Evolutionary conservation across 2,329 filamentous ascomycete species (phyloP).

Genomic region (Aspergillus japonicus): DNA sequence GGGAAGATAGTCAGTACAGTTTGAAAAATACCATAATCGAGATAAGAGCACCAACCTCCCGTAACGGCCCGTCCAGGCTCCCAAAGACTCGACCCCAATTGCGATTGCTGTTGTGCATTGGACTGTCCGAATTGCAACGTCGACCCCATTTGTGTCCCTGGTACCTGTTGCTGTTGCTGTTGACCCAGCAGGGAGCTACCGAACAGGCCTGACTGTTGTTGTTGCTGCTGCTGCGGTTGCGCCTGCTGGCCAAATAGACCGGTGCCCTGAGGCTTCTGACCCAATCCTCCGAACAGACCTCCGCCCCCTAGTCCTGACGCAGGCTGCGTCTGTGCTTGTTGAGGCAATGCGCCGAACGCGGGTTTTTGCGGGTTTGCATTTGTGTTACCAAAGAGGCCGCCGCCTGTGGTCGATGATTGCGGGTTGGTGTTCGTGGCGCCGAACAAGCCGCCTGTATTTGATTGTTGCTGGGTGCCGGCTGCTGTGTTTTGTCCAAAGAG

Average conservation of each 20-base stretch:
- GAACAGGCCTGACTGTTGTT: conserved; percentile 36
- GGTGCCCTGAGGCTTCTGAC: conserved; percentile 5
- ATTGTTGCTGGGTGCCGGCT: conserved; percentile 28
- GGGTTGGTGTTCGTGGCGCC: conserved; percentile 20
- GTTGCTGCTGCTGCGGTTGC: conserved; percentile 35
- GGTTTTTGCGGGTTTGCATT: conserved; percentile 28
- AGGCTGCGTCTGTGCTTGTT: conserved; percentile 27
- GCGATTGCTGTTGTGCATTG: conserved; percentile 30
- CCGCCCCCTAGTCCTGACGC: conserved; percentile 9
- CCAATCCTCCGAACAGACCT: conserved; percentile 23
- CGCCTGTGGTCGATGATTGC: conserved; percentile 27
- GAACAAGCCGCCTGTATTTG: conserved; percentile 26
- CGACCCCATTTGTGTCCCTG: conserved; percentile 6
- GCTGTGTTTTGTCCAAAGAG: conserved; percentile 35
- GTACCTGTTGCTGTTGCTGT: conserved; percentile 30
- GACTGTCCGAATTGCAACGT: conserved; percentile 43
- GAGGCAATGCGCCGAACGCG: conserved; percentile 23
- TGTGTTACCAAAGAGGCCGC: conserved; percentile 35
- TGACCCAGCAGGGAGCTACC: conserved; percentile 27
- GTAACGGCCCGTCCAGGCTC: conserved; percentile 45
- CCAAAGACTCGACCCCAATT: conserved; percentile 41
- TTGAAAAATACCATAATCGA: conserved; percentile 5
- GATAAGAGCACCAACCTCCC: conserved; percentile 32
- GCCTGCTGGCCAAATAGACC: too few relatives aligned
- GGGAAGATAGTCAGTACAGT: conserved; percentile 1